Evolutionary conservation across 768 basidiomycete genomes (phyloP).

Genomic region (Amanita exitialis): DNA sequence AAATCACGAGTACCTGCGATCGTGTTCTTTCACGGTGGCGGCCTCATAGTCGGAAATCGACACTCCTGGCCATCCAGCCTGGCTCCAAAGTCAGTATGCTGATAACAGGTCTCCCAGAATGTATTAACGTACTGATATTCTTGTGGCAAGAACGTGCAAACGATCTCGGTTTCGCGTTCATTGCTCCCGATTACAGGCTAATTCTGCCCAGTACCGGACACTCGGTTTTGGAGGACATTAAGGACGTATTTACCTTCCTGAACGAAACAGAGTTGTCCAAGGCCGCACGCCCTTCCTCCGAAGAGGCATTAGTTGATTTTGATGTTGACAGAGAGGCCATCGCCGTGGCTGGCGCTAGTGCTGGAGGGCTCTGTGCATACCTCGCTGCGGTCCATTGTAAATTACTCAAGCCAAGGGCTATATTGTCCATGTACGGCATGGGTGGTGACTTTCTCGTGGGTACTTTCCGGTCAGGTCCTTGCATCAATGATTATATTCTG

Average conservation of each 20-base stretch:
- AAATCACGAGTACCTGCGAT: constrained; percentile 19
- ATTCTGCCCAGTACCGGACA: constrained; percentile 44
- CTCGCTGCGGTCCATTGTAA: constrained; percentile 43
- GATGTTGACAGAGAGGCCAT: constrained; percentile 33
- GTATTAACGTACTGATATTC: not conserved
- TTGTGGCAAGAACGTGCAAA: constrained; percentile 32
- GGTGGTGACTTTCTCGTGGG: constrained; percentile 49
- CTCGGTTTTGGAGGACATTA: constrained; percentile 47
- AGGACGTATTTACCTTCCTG: constrained; percentile 44
- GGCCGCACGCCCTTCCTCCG: constrained; percentile 4
- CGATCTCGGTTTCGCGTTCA: constrained; percentile 40
- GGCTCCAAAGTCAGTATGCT: constrained; percentile 41
- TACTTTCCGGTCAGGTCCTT: not conserved
- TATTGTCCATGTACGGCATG: constrained; percentile 53
- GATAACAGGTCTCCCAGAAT: no score
- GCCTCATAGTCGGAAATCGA: constrained; percentile 49
- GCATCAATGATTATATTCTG: not conserved
- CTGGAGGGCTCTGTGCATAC: constrained; percentile 57
- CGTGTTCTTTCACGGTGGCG: constrained; percentile 44
- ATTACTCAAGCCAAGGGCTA: constrained; percentile 39
- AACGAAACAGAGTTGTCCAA: constrained; percentile 7
- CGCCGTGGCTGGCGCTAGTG: constrained; percentile 46
- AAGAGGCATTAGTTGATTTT: constrained; percentile 10
- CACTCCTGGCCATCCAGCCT: constrained; percentile 56
- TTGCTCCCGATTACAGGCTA: constrained; percentile 57